Evolutionary conservation across 108 stramenopile genomes (phyloP).

Genomic region (Aureococcus anophagefferens): DNA sequence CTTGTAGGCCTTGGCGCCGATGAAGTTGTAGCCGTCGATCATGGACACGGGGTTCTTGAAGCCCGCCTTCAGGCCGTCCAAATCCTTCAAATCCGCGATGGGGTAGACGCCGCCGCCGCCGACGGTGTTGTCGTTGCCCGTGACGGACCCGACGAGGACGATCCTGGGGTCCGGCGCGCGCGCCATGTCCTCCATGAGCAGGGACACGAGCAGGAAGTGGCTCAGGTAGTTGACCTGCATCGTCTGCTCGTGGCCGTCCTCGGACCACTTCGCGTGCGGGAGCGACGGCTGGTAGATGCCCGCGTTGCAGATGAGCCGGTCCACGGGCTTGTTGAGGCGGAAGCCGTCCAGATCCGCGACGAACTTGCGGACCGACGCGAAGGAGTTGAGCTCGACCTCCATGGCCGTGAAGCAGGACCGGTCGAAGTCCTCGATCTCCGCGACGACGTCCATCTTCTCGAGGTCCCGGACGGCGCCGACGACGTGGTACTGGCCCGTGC

Average conservation of each 20-base stretch:
- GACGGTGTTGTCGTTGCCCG: slow-evolving; percentile 81
- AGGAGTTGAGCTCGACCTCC: slow-evolving; percentile 73
- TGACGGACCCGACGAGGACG: slow-evolving; percentile 73
- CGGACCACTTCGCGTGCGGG: slow-evolving; percentile 69
- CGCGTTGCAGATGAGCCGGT: slow-evolving; percentile 76
- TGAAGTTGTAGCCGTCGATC: slow-evolving; percentile 79
- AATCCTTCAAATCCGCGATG: slow-evolving; percentile 71
- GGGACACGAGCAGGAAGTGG: slow-evolving; percentile 70
- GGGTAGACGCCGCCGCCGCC: slow-evolving; percentile 83
- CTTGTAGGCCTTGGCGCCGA: slow-evolving; percentile 84
- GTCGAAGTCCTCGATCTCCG: slow-evolving; percentile 66
- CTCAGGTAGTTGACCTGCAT: slow-evolving; percentile 81
- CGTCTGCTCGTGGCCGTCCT: slow-evolving; percentile 74
- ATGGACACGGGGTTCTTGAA: slow-evolving; percentile 70
- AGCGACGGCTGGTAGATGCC: slow-evolving; percentile 75
- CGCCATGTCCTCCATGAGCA: slow-evolving; percentile 53
- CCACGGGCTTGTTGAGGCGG: slow-evolving; percentile 58
- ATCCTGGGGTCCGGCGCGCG: slow-evolving; percentile 59
- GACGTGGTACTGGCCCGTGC: slow-evolving; percentile 69
- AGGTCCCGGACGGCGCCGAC: slow-evolving; percentile 71
- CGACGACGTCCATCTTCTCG: slow-evolving; percentile 76
- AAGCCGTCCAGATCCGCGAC: slow-evolving; percentile 59
- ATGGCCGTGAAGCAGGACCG: slow-evolving; percentile 67
- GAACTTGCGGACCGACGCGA: slow-evolving; percentile 68
- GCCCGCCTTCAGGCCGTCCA: slow-evolving; percentile 72